Percentiles rank a stretch among this genome's conserved stretches.
Conservation (phyloP, 164 flowering plant species). For the Annona squamosa region DNA sequence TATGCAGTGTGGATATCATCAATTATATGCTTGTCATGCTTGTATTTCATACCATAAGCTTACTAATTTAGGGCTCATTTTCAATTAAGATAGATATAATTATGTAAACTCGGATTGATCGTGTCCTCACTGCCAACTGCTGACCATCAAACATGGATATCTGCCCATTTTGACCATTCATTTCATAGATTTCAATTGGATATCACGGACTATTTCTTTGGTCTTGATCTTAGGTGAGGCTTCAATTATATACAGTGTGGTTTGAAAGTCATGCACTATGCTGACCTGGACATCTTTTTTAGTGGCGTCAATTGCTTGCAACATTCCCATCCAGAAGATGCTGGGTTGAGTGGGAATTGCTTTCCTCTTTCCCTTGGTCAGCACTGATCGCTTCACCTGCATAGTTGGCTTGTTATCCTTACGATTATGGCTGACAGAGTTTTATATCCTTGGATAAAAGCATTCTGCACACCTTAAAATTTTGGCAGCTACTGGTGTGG, state of each 20-base stretch:
- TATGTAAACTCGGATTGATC: neutral
- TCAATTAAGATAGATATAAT: neutral
- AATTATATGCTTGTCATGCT: too few species aligned
- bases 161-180: neutral
- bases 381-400: constrained; percentile 37
- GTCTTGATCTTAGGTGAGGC: neutral
- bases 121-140: neutral
- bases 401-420: too few species aligned
- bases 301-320: neutral
- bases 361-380: neutral
- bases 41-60: too few species aligned
- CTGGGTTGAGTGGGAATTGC: neutral
- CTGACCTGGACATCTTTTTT: too few species aligned
- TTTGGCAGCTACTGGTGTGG: constrained; percentile 49
- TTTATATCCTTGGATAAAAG: too few species aligned
- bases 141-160: neutral
- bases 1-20: too few species aligned
- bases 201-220: neutral
- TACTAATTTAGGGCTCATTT: neutral
- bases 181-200: neutral
- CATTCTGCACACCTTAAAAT: constrained; percentile 45
- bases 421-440: too few species aligned
- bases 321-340: neutral
- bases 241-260: neutral
- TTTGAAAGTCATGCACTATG: neutral